Conservation (phyloP, 2,329 filamentous ascomycete genomes). For the Verticillium klebahnii region DNA sequence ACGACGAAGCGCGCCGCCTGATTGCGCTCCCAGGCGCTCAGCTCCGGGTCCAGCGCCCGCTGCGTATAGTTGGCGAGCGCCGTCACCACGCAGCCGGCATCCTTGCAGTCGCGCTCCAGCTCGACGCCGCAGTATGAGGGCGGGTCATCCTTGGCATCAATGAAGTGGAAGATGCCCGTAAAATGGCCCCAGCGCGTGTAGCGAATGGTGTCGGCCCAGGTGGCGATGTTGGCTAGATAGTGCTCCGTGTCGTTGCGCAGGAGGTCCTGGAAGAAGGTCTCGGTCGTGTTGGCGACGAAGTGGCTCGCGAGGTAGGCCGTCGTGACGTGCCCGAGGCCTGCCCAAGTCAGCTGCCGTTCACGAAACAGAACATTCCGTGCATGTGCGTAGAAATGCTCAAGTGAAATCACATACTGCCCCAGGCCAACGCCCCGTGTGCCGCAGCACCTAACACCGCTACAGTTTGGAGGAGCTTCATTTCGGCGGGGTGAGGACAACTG, state of each 20-base stretch:
- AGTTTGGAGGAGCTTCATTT: slow-evolving; percentile 24
- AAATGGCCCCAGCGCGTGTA: slow-evolving; percentile 59
- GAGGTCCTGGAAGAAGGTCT: slow-evolving; percentile 51
- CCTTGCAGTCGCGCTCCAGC: slow-evolving; percentile 57
- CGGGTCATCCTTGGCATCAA: slow-evolving; percentile 62
- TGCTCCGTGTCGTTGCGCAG: slow-evolving; percentile 49
- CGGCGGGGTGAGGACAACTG: neutral
- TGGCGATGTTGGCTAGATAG: slow-evolving; percentile 59
- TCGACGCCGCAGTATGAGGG: slow-evolving; percentile 53
- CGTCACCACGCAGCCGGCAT: slow-evolving; percentile 56
- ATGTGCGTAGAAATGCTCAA: slow-evolving; percentile 7
- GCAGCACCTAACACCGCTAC: slow-evolving; percentile 22
- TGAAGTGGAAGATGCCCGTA: slow-evolving; percentile 62
- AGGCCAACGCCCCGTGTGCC: slow-evolving; percentile 29
- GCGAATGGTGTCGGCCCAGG: slow-evolving; percentile 63
- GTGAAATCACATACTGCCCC: slow-evolving; percentile 32
- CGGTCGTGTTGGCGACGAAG: slow-evolving; percentile 53
- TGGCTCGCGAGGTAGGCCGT: slow-evolving; percentile 59
- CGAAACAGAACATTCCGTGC: slow-evolving; percentile 43
- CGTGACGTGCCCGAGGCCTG: slow-evolving; percentile 61
- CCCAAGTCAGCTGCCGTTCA: slow-evolving; percentile 28
- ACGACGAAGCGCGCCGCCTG: slow-evolving; percentile 63
- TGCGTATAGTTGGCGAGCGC: slow-evolving; percentile 58
- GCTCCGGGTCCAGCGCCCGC: slow-evolving; percentile 40
- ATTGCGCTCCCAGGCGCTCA: slow-evolving; percentile 41